Conservation (phyloP, 768 basidiomycete genomes). For the Pleurotus eryngii region DNA sequence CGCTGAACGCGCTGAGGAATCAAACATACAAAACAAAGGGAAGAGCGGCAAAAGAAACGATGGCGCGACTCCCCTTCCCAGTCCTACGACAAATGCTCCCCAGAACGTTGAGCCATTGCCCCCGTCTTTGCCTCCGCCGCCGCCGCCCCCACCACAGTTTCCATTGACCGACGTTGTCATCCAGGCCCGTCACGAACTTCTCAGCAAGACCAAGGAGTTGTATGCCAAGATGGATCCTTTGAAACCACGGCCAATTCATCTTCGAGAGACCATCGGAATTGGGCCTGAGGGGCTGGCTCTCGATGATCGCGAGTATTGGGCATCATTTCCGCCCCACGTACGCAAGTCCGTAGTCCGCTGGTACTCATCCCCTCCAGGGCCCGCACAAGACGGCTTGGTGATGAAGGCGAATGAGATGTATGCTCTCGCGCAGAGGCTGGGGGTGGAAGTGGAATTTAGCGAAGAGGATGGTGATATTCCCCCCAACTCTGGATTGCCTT, state of each 20-base stretch:
- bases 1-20: background rate
- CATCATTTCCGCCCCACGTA: background rate
- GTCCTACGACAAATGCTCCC: background rate
- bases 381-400: background rate
- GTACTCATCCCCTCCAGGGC: background rate
- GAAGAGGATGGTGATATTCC: background rate
- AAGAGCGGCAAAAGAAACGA: background rate
- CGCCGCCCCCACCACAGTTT: background rate
- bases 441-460: background rate
- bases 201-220: background rate
- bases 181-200: background rate
- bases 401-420: constrained; percentile 2
- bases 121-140: background rate
- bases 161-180: background rate
- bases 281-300: background rate
- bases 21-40: background rate
- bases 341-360: background rate
- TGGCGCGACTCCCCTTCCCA: background rate
- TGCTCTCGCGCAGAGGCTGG: background rate
- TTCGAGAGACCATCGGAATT: background rate
- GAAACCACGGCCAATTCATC: background rate
- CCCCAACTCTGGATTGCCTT: background rate
- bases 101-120: background rate
- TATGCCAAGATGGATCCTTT: constrained; percentile 3
- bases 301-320: background rate